These are phyloP conservation scores for Dothiorella sarmentorum DNA, from an alignment of 2,329 filamentous ascomycete species.

Conservation along the genomic window DNA sequence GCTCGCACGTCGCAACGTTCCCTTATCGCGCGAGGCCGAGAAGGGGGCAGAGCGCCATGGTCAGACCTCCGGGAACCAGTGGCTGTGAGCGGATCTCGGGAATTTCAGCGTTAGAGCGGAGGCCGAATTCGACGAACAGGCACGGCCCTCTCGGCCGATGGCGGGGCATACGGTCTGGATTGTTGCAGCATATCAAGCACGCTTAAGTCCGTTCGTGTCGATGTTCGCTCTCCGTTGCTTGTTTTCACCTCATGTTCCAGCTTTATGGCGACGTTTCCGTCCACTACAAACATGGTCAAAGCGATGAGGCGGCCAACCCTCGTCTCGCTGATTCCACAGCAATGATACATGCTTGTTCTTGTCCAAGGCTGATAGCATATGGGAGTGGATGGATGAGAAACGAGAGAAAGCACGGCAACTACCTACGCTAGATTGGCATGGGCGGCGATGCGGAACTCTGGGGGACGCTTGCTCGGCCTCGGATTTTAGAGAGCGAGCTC, in stretches of 20 bases:
- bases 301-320: background rate
- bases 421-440: no score
- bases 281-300: background rate
- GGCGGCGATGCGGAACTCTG: background rate
- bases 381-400: background rate
- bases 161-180: background rate
- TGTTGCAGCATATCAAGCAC: background rate
- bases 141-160: constrained; percentile 1
- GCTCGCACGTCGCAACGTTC: background rate
- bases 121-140: background rate
- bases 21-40: background rate
- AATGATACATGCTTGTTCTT: no score
- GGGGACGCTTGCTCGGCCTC: background rate
- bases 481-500: background rate
- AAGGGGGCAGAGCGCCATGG: background rate
- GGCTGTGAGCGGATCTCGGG: background rate
- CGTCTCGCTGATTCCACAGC: no score
- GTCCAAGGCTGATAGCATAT: background rate
- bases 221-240: background rate
- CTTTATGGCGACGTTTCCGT: background rate
- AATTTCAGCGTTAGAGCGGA: background rate
- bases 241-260: background rate
- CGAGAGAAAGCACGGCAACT: background rate
- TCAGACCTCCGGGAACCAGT: background rate
- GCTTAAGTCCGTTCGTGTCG: background rate